phyloP scores from a whole-genome alignment of 23 red algal species.

The Gracilaria vermiculophylla region DNA sequence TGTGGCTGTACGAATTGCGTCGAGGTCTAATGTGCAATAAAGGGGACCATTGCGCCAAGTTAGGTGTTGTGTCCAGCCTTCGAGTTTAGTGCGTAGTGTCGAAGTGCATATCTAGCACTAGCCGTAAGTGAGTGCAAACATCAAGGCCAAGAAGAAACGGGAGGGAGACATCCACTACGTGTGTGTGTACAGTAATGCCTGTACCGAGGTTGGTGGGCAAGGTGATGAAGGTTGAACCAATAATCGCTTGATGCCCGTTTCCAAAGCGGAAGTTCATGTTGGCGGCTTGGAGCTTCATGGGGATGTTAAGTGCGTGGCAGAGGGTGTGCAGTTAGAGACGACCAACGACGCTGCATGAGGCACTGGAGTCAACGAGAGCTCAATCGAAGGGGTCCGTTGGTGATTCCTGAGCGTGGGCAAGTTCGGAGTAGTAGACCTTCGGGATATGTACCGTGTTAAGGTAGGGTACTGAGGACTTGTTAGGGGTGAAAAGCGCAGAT shows the following conservation, averaged over 20 bases:
- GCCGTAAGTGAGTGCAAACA: neutral
- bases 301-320: neutral
- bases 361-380: slow-evolving; percentile 5
- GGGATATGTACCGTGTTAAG: neutral
- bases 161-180: neutral
- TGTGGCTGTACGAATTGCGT: too few species aligned
- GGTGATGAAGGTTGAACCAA: neutral
- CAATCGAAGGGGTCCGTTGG: neutral
- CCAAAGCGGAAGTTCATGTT: neutral
- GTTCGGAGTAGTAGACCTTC: neutral
- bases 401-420: neutral
- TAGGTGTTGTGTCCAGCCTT: slow-evolving; percentile 4
- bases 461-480: neutral
- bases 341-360: neutral
- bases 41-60: neutral
- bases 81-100: neutral
- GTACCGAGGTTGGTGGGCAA: neutral
- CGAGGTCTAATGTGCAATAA: neutral
- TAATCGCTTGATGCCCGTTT: neutral
- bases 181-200: neutral
- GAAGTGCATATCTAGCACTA: slow-evolving; percentile 2
- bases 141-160: slow-evolving; percentile 33
- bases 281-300: neutral
- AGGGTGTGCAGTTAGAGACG: neutral
- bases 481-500: neutral